Evolutionary conservation across 1,284 basidiomycete species (phyloP).

Genomic region (Boletus coffeatus): DNA sequence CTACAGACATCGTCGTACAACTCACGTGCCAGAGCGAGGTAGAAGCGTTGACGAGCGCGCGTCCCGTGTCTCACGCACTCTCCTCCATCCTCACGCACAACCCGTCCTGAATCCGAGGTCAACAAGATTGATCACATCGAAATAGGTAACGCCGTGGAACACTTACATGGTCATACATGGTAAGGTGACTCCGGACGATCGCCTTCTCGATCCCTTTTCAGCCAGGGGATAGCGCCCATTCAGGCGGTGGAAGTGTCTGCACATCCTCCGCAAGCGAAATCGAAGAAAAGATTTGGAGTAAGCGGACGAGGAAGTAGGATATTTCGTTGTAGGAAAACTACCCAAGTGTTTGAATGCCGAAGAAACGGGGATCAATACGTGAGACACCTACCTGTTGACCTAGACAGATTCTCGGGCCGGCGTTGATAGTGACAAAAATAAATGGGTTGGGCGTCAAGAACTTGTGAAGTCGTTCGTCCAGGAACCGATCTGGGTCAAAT

Average conservation of each 20-base stretch:
- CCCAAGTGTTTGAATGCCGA: background rate
- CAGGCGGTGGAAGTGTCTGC: slow-evolving; percentile 32
- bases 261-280: slow-evolving; percentile 33
- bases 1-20: slow-evolving; percentile 78
- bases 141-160: too few relatives aligned
- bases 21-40: slow-evolving; percentile 69
- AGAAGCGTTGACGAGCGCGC: slow-evolving; percentile 47
- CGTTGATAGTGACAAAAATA: slow-evolving; percentile 37
- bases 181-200: slow-evolving; percentile 40
- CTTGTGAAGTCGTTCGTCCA: slow-evolving; percentile 31
- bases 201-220: slow-evolving; percentile 29
- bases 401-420: slow-evolving; percentile 43
- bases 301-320: slow-evolving; percentile 36
- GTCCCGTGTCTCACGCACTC: background rate
- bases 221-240: slow-evolving; percentile 24
- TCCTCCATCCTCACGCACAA: slow-evolving; percentile 19
- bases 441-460: slow-evolving; percentile 33
- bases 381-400: slow-evolving; percentile 37
- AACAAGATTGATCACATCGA: background rate
- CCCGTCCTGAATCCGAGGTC: slow-evolving; percentile 9
- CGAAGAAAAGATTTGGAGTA: slow-evolving; percentile 36
- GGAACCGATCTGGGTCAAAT: slow-evolving; percentile 38
- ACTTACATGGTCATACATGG: slow-evolving; percentile 41
- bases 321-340: slow-evolving; percentile 41
- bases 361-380: background rate